Evolutionary conservation across 352 stramenopile species (phyloP).

Genomic region (Globisporangium lucens): DNA sequence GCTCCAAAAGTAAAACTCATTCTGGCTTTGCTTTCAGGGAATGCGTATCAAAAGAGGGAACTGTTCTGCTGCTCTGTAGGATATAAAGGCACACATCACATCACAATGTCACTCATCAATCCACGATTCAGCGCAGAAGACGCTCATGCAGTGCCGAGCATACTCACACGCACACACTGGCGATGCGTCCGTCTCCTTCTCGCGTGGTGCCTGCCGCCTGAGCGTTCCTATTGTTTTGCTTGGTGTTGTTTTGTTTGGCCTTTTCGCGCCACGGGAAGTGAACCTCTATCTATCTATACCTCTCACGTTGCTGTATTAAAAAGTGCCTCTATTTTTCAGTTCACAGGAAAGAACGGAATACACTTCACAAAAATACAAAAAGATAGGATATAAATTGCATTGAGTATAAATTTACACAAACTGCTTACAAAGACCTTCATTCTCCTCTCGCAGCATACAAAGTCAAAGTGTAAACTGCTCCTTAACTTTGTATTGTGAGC

Average conservation of each 20-base stretch:
- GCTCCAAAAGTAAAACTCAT: constrained; percentile 57
- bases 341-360: neutral
- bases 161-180: neutral
- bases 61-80: neutral
- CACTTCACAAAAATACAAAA: neutral
- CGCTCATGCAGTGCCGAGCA: neutral
- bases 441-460: no score
- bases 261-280: neutral
- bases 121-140: neutral
- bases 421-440: no score
- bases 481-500: no score
- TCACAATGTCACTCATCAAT: neutral
- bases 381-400: neutral
- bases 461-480: no score
- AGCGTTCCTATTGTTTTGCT: neutral
- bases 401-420: no score
- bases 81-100: neutral
- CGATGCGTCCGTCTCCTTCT: neutral
- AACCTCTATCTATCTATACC: neutral
- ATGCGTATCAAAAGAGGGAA: neutral
- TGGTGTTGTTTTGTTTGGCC: neutral
- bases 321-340: neutral
- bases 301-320: neutral
- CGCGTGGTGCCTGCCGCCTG: neutral
- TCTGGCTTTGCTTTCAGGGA: neutral